Evolutionary conservation across 2,329 filamentous ascomycete species (phyloP).

Genomic region (Endothia cerciana): DNA sequence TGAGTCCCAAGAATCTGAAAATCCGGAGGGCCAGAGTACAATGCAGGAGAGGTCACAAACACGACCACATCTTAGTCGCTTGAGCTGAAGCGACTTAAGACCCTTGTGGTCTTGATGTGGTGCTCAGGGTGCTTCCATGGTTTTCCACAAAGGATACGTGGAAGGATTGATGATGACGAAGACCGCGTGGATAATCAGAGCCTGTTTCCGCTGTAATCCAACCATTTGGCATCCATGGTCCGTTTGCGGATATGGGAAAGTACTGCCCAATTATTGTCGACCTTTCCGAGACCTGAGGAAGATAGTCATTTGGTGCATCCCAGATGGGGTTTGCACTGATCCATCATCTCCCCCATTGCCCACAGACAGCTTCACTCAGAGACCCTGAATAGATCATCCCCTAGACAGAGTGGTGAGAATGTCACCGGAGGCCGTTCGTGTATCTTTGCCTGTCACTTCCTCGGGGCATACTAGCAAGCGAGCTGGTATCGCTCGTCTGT

Average conservation of each 20-base stretch:
- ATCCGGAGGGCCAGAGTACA: not conserved
- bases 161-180: no score
- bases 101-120: no score
- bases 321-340: not conserved
- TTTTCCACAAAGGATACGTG: no score
- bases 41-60: not conserved
- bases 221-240: not conserved
- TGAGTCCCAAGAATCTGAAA: no score
- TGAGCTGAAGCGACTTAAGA: no score
- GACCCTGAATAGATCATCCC: no score
- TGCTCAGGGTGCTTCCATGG: no score
- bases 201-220: not conserved
- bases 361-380: not conserved
- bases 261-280: not conserved
- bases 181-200: no score
- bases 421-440: not conserved
- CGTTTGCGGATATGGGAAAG: not conserved
- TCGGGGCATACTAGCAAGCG: not conserved
- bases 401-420: not conserved
- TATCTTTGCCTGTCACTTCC: not conserved
- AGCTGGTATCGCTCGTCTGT: not conserved
- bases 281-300: not conserved
- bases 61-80: no score
- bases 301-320: not conserved
- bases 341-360: not conserved